Conservation (phyloP, 2,329 filamentous ascomycete species). For the Penicillium polonicum region DNA sequence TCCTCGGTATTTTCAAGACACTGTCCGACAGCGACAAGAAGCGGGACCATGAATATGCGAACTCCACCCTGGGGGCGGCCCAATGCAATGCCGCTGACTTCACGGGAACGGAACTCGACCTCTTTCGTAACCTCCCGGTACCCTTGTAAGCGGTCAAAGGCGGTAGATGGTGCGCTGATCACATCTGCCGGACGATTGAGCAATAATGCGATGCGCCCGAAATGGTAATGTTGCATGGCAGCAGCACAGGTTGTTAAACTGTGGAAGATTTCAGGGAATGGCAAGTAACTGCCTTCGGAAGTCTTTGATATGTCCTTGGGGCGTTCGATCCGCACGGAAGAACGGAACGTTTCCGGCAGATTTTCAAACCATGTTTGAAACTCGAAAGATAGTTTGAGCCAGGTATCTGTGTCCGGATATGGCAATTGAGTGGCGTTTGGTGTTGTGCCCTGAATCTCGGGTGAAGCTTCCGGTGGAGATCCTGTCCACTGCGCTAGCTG, state of each 20-base stretch:
- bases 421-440: slow-evolving; percentile 35
- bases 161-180: slow-evolving; percentile 52
- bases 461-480: slow-evolving; percentile 37
- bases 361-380: slow-evolving; percentile 58
- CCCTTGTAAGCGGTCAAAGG: slow-evolving; percentile 55
- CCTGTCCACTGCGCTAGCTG: slow-evolving; percentile 37
- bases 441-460: slow-evolving; percentile 23
- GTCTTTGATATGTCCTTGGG: slow-evolving; percentile 32
- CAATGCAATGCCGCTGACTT: slow-evolving; percentile 59
- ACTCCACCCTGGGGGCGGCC: slow-evolving; percentile 56
- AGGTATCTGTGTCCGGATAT: slow-evolving; percentile 49
- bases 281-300: slow-evolving; percentile 34
- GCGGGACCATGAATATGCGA: slow-evolving; percentile 58
- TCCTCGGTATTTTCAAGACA: slow-evolving; percentile 55
- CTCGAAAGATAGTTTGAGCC: slow-evolving; percentile 55
- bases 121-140: slow-evolving; percentile 59
- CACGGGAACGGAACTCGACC: slow-evolving; percentile 55
- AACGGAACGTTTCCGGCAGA: slow-evolving; percentile 57
- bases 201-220: slow-evolving; percentile 61
- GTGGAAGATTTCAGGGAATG: slow-evolving; percentile 60
- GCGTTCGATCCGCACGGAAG: slow-evolving; percentile 51
- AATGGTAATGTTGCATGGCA: slow-evolving; percentile 65
- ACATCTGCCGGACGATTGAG: slow-evolving; percentile 61
- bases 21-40: slow-evolving; percentile 60
- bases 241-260: slow-evolving; percentile 61